Base-by-base conservation (phyloP, 78 protist species). In the Dictyostelium capitatum region DNA sequence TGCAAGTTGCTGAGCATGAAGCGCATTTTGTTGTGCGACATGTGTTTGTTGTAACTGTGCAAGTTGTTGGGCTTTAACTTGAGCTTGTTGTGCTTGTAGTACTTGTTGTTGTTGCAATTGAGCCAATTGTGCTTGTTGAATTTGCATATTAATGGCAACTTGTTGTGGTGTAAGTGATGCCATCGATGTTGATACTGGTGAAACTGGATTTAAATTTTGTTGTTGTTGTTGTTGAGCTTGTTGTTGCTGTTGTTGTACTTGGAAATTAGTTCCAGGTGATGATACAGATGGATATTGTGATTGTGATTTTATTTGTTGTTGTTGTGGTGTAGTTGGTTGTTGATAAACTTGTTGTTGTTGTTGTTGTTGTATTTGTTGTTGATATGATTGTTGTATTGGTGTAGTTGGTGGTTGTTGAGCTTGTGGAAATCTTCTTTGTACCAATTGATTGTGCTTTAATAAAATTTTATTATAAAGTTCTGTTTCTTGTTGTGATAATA, bases 31-130 rank as follows among this genome's bases (percentile, higher is more conserved):
- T 79, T 79, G 84, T 59, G 25, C 74, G 32, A n/a, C 3, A 25
- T 12, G 69, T 1, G 70, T 4, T 41, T 80, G 77, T 54, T 78
- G 83, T 54, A 43, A 53, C 7, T 78, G 70, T 32, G 51, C 65
- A 8, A 2, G 81, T 3, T 23, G 19, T 30, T 14, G 69, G 0
- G 25, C 54, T n/a, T 20, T 3, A 6, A 4, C 1, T 28, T 72
- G 46, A 10, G 43, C 41, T 30, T 65, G 79, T 20, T 70, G 78
- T 41, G 30, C 28, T 0, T n/a, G 53, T 46, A 64, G 72, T 10
- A 25, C 7, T 57, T 59, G 75, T 25, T 65, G 77, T 17, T 75
- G 54, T 15, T 8, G 20, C 20, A 41, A 25, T 48, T 23, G 62
- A 8, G 80, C 32, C 28, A 37, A 30, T 15, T 19, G 10, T 10